These are phyloP conservation scores for Pseudopyricularia cyperi DNA, from an alignment of 2,329 filamentous ascomycete species.

Conservation along the genomic window DNA sequence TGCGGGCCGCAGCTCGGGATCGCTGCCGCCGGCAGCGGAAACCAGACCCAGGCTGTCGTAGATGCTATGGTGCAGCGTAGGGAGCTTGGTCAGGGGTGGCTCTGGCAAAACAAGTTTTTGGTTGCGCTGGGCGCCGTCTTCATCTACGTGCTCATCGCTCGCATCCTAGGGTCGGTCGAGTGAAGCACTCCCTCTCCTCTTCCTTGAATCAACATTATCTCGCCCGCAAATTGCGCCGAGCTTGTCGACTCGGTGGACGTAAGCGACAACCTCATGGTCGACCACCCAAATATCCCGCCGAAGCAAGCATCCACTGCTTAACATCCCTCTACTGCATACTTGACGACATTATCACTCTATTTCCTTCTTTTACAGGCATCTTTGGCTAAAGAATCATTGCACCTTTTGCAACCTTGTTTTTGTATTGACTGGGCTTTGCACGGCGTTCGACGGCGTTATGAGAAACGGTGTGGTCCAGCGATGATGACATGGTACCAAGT, in stretches of 20 bases:
- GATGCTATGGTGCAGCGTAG: slow-evolving; percentile 64
- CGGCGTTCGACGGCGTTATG: not conserved
- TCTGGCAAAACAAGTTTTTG: slow-evolving; percentile 66
- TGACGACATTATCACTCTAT: not conserved
- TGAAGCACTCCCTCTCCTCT: not conserved
- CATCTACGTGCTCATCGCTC: slow-evolving; percentile 69
- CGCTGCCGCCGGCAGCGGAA: slow-evolving; percentile 47
- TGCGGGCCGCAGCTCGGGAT: slow-evolving; percentile 46
- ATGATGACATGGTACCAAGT: not conserved
- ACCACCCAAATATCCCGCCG: no score
- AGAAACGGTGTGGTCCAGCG: not conserved
- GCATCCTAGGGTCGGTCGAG: slow-evolving; percentile 47
- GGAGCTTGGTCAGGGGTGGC: slow-evolving; percentile 72
- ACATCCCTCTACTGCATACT: not conserved
- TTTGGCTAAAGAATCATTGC: not conserved
- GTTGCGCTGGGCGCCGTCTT: slow-evolving; percentile 60
- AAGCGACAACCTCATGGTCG: no score
- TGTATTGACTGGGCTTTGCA: not conserved
- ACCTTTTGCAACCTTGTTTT: not conserved
- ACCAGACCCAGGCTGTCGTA: slow-evolving; percentile 58
- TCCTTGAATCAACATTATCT: not conserved
- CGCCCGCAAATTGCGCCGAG: not conserved
- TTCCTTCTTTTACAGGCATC: not conserved
- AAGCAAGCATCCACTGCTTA: no score
- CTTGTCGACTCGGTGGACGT: not conserved